phyloP scores from a whole-genome alignment of 345 rosid genomes.

The Tarenaya hassleriana region DNA sequence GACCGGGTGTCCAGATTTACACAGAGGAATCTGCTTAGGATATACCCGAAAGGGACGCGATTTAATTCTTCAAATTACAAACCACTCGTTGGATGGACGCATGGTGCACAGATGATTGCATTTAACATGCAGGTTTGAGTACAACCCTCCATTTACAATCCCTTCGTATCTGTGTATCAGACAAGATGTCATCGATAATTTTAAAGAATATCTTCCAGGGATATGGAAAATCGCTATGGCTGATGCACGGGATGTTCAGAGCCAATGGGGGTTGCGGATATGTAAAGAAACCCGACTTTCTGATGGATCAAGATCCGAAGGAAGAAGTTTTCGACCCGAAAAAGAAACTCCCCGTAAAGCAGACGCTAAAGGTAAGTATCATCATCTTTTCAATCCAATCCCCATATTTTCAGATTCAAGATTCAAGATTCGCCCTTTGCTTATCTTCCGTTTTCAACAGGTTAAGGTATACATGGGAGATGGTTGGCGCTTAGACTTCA shows the following conservation, averaged over 20 bases:
- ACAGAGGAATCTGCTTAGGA: no score
- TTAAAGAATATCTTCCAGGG: slow-evolving; percentile 43
- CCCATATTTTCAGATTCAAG: background rate
- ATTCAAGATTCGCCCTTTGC: no score
- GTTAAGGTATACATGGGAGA: slow-evolving; percentile 85
- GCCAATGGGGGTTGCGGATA: slow-evolving; percentile 77
- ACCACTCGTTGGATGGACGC: slow-evolving; percentile 35
- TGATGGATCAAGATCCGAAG: slow-evolving; percentile 26
- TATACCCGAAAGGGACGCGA: no score
- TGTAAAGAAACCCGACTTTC: slow-evolving; percentile 58
- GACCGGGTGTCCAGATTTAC: no score
- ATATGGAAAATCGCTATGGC: slow-evolving; percentile 63
- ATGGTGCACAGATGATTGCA: slow-evolving; percentile 88
- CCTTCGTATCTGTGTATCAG: no score
- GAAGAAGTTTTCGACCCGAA: slow-evolving; percentile 46
- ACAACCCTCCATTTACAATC: no score
- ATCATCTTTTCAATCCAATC: slow-evolving; percentile 25
- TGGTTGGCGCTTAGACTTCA: slow-evolving; percentile 76
- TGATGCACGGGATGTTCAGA: slow-evolving; percentile 77
- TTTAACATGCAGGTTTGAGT: slow-evolving; percentile 80
- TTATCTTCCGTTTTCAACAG: no score
- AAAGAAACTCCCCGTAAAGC: no score
- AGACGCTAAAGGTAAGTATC: no score
- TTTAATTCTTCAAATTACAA: no score
- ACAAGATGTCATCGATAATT: no score